These are phyloP conservation scores for Aspergillus latus DNA, from an alignment of 2,329 filamentous ascomycete species.

Conservation along the genomic window DNA sequence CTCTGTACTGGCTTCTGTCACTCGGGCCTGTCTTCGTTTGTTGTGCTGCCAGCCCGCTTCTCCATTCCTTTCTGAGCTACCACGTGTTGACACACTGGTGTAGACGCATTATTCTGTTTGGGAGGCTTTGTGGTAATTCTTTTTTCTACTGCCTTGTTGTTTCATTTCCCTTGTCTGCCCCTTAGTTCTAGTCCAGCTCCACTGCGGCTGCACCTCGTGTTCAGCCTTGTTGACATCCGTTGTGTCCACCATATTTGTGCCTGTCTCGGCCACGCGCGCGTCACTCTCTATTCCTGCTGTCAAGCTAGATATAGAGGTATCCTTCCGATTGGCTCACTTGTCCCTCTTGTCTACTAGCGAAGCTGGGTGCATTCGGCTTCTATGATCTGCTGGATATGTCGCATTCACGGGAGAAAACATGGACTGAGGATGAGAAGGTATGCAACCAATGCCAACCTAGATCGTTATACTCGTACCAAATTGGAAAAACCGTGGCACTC, in stretches of 20 bases:
- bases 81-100: constrained; percentile 28
- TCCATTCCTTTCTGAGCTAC: constrained; percentile 21
- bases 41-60: constrained; percentile 18
- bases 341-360: constrained; percentile 12
- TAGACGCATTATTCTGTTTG: constrained; percentile 32
- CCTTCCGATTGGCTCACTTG: constrained; percentile 6
- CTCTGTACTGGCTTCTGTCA: constrained; percentile 12
- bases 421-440: constrained; percentile 50
- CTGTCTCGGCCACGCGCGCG: constrained; percentile 19
- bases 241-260: constrained; percentile 6
- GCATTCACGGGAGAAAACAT: constrained; percentile 43
- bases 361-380: constrained; percentile 24
- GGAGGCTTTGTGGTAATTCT: constrained; percentile 33
- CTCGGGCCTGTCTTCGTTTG: constrained; percentile 15
- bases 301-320: constrained; percentile 11
- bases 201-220: constrained; percentile 9
- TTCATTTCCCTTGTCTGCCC: constrained; percentile 13
- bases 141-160: constrained; percentile 15
- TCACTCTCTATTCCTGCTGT: constrained; percentile 17
- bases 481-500: background rate
- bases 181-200: constrained; percentile 13
- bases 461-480: background rate
- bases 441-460: constrained; percentile 6
- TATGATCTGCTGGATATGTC: constrained; percentile 46
- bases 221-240: constrained; percentile 10